phyloP scores from a whole-genome alignment of 202 grass and related monocot species.

The Thinopyrum obtusiflorum region DNA sequence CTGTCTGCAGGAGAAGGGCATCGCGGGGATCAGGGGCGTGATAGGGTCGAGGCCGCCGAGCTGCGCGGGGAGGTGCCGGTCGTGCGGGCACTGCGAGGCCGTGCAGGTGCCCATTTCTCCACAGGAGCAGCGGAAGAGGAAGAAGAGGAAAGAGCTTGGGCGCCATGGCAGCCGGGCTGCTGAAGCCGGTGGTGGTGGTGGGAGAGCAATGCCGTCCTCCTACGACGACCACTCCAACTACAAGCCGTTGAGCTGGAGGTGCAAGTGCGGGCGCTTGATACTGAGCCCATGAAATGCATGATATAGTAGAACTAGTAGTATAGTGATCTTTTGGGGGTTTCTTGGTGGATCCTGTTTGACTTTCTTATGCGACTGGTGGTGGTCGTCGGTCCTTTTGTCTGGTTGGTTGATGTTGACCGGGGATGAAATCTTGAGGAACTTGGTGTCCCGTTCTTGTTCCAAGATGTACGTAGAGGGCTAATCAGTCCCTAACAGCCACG shows the following conservation, averaged over 20 bases:
- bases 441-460: neutral
- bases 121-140: constrained; percentile 16
- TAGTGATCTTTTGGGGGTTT: neutral
- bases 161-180: constrained; percentile 20
- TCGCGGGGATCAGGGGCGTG: constrained; percentile 31
- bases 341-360: neutral
- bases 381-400: neutral
- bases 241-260: constrained; percentile 75
- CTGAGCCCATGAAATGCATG: constrained; percentile 36
- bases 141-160: constrained; percentile 15
- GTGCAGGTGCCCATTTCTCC: constrained; percentile 66
- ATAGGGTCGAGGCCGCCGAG: constrained; percentile 67
- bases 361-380: neutral
- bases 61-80: constrained; percentile 62
- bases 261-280: constrained; percentile 60
- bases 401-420: neutral
- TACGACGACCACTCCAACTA: constrained; percentile 74
- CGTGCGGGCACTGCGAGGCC: constrained; percentile 60
- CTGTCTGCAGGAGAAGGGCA: constrained; percentile 20
- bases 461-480: neutral
- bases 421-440: neutral
- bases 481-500: neutral
- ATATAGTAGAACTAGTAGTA: neutral
- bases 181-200: neutral
- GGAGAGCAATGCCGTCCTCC: constrained; percentile 34